Conservation (phyloP, 1,139 yeast genomes). For the Sugiyamaella xylanicola region DNA sequence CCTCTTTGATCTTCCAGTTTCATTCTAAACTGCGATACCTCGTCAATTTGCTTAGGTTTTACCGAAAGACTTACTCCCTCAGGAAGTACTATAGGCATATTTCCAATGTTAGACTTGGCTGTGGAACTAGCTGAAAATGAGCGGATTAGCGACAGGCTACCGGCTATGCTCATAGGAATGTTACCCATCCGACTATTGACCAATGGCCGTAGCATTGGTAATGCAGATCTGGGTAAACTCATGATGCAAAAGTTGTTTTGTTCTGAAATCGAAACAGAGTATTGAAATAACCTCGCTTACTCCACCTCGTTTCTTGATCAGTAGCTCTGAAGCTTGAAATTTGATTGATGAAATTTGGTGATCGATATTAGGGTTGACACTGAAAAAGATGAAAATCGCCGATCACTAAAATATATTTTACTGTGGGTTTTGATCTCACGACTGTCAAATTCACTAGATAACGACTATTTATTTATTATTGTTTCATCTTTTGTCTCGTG, state of each 20-base stretch:
- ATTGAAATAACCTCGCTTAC: not conserved
- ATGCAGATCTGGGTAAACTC: not conserved
- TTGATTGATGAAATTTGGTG: conserved; percentile 7
- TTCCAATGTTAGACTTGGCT: conserved; percentile 51
- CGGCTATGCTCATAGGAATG: not conserved
- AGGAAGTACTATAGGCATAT: conserved; percentile 59
- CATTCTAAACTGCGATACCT: conserved; percentile 48
- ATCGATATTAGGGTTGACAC: conserved; percentile 9
- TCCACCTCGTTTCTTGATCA: not conserved
- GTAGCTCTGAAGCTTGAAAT: conserved; percentile 6
- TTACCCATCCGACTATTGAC: not conserved
- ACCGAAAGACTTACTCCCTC: conserved; percentile 51
- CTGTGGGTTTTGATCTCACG: not conserved
- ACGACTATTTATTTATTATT: not conserved
- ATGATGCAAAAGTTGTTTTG: not conserved
- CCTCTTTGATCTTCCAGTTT: conserved; percentile 47
- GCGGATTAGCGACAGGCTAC: conserved; percentile 6
- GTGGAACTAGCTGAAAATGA: conserved; percentile 22
- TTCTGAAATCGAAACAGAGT: not conserved
- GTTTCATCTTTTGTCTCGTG: not conserved
- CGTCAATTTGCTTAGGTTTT: conserved; percentile 47
- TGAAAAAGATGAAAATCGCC: not conserved
- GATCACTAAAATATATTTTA: conserved; percentile 14
- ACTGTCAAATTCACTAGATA: too few relatives aligned
- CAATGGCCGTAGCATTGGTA: conserved; percentile 4